These are phyloP conservation scores for Hypsizygus marmoreus DNA, from an alignment of 768 basidiomycete species.

Conservation along the genomic window DNA sequence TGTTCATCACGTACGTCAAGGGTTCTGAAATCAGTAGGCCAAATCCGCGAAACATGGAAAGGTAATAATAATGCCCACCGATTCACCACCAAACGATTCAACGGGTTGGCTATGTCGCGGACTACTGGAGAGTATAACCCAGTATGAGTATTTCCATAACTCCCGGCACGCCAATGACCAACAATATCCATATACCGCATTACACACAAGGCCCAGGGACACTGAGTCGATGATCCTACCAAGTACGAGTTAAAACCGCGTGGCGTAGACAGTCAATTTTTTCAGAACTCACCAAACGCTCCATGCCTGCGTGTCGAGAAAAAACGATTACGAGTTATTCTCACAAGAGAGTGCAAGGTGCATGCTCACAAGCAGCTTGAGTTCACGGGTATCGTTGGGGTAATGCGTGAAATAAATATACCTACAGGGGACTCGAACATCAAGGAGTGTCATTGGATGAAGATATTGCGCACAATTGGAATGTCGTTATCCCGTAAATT, in stretches of 20 bases:
- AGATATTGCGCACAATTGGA: conserved; percentile 8
- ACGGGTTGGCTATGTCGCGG: conserved; percentile 4
- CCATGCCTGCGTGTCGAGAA: background rate
- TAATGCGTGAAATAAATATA: conserved; percentile 14
- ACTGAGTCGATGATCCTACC: conserved; percentile 10
- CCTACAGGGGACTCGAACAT: background rate
- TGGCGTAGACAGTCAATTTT: no score
- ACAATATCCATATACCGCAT: conserved; percentile 17
- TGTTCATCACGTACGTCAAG: conserved; percentile 2
- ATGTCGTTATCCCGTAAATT: conserved; percentile 13
- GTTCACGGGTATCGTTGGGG: conserved; percentile 3
- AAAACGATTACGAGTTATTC: background rate
- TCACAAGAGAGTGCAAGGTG: background rate
- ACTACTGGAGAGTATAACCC: background rate
- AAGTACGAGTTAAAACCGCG: background rate
- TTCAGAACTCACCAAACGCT: conserved; percentile 3
- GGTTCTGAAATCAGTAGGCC: no score
- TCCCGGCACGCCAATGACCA: no score
- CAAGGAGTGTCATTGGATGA: background rate
- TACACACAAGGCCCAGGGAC: conserved; percentile 10
- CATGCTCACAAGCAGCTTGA: conserved; percentile 10
- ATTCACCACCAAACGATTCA: background rate
- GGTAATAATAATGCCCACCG: background rate
- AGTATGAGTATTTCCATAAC: background rate
- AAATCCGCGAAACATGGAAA: no score